Conservation (phyloP, 2,329 filamentous ascomycete genomes). For the Nothophaeocryptopus gaeumannii region DNA sequence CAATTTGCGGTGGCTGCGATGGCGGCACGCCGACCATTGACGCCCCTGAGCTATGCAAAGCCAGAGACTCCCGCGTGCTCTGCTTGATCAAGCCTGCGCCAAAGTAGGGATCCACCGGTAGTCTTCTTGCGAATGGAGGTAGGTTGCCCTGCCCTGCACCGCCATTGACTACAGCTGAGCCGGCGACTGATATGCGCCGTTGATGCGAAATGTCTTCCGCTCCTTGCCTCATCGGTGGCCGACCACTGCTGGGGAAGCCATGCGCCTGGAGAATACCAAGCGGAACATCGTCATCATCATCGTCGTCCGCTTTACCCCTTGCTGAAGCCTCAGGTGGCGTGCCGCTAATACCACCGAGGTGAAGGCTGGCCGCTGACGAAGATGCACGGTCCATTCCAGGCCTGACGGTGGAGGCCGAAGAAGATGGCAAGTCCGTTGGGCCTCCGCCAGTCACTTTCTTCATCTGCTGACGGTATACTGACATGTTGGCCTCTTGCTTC, state of each 20-base stretch:
- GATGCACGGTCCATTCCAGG: slow-evolving; percentile 55
- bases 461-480: slow-evolving; percentile 90
- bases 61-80: slow-evolving; percentile 69
- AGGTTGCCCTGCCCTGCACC: slow-evolving; percentile 53
- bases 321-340: slow-evolving; percentile 27
- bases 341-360: slow-evolving; percentile 34
- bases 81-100: slow-evolving; percentile 73
- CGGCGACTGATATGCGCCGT: slow-evolving; percentile 46
- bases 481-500: slow-evolving; percentile 87
- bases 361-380: slow-evolving; percentile 26
- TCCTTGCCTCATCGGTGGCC: slow-evolving; percentile 67
- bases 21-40: slow-evolving; percentile 38
- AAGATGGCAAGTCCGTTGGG: slow-evolving; percentile 42
- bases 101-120: slow-evolving; percentile 82
- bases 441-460: slow-evolving; percentile 88
- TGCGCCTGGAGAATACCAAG: slow-evolving; percentile 83
- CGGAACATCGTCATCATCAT: slow-evolving; percentile 85
- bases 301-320: slow-evolving; percentile 46
- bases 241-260: slow-evolving; percentile 76
- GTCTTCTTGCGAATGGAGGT: slow-evolving; percentile 76
- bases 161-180: slow-evolving; percentile 48
- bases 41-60: slow-evolving; percentile 50
- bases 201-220: slow-evolving; percentile 56
- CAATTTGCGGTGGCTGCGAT: slow-evolving; percentile 19
- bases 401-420: slow-evolving; percentile 45